phyloP scores from a whole-genome alignment of 805 yeast genomes.

The Candida koratica region DNA sequence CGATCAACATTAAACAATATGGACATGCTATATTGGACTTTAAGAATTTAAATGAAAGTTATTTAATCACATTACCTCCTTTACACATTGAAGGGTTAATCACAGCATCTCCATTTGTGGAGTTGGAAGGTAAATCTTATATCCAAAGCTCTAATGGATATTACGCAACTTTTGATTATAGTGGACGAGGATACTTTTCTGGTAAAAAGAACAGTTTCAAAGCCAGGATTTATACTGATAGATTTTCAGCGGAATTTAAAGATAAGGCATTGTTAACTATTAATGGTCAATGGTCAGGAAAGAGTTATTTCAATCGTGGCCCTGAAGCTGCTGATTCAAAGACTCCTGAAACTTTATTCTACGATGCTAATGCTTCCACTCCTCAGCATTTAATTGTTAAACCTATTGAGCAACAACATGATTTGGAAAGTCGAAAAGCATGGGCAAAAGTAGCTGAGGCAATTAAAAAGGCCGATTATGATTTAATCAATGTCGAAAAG shows the following conservation, averaged over 20 bases:
- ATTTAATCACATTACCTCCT: constrained; percentile 85
- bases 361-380: constrained; percentile 51
- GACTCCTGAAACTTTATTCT: constrained; percentile 51
- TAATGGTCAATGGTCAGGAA: constrained; percentile 89
- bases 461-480: constrained; percentile 68
- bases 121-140: constrained; percentile 82
- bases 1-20: constrained; percentile 81
- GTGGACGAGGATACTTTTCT: constrained; percentile 91
- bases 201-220: constrained; percentile 94
- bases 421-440: constrained; percentile 80
- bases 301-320: constrained; percentile 62
- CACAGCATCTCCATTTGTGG: constrained; percentile 90
- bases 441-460: constrained; percentile 91
- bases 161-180: constrained; percentile 66
- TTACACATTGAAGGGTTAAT: constrained; percentile 91
- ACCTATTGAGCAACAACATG: constrained; percentile 77
- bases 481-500: constrained; percentile 70
- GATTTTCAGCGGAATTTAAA: constrained; percentile 44
- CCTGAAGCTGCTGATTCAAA: constrained; percentile 41
- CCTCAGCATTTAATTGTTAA: constrained; percentile 66
- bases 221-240: constrained; percentile 67
- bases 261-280: constrained; percentile 74
- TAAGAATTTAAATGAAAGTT: constrained; percentile 60
- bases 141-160: constrained; percentile 82
- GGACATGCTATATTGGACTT: constrained; percentile 82